phyloP scores from a whole-genome alignment of 2,329 filamentous ascomycete species.

The Mycosphaerella sp. region DNA sequence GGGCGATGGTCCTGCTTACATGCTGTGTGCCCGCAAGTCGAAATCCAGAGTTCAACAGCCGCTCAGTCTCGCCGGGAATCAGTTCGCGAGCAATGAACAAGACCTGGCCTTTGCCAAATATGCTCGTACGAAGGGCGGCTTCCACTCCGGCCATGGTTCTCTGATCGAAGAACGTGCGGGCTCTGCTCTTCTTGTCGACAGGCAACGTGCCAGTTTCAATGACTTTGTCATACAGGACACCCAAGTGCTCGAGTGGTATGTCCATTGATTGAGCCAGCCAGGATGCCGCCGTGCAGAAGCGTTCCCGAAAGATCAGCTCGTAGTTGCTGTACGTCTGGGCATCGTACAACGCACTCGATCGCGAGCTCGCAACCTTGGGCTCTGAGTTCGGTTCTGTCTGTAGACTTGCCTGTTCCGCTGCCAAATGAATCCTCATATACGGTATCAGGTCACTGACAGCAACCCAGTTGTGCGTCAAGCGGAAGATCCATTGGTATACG shows the following conservation, averaged over 20 bases:
- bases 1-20: constrained; percentile 61
- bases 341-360: constrained; percentile 39
- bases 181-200: constrained; percentile 20
- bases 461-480: constrained; percentile 71
- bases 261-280: constrained; percentile 61
- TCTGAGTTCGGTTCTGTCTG: constrained; percentile 28
- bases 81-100: constrained; percentile 70
- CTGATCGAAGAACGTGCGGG: constrained; percentile 9
- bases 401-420: constrained; percentile 33
- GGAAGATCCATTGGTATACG: constrained; percentile 81
- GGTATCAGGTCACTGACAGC: constrained; percentile 61
- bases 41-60: constrained; percentile 64
- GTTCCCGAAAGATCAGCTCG: constrained; percentile 69
- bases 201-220: constrained; percentile 32
- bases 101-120: constrained; percentile 65
- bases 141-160: constrained; percentile 35
- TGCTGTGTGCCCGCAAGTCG: constrained; percentile 67
- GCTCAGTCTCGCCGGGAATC: constrained; percentile 53
- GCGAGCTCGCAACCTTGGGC: constrained; percentile 26
- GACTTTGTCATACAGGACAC: constrained; percentile 35
- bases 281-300: constrained; percentile 73
- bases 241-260: constrained; percentile 30
- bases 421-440: constrained; percentile 66
- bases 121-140: constrained; percentile 31
- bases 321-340: constrained; percentile 61